phyloP scores from a whole-genome alignment of 306 rosid genomes.

The Abrus pulchellus region DNA sequence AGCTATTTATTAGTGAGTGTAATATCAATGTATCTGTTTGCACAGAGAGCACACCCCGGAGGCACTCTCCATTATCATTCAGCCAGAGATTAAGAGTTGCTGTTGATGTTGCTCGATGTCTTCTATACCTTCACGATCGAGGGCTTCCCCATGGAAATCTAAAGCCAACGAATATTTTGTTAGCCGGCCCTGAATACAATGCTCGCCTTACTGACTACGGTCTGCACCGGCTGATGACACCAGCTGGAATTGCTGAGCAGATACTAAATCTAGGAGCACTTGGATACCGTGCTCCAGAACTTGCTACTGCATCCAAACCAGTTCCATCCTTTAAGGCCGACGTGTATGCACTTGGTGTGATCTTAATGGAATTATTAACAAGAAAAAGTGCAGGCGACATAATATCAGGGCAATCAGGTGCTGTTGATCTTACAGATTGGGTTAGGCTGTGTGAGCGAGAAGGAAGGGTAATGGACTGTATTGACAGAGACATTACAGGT shows the following conservation, averaged over 20 bases:
- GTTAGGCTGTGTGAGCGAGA: constrained; percentile 93
- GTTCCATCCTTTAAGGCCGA: constrained; percentile 92
- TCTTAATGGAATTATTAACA: constrained; percentile 89
- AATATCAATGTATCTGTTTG: constrained; percentile 49
- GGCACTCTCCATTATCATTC: constrained; percentile 87
- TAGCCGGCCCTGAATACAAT: constrained; percentile 72
- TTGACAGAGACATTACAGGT: constrained; percentile 91
- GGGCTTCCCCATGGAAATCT: constrained; percentile 96
- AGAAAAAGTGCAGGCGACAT: constrained; percentile 98
- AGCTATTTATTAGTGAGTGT: constrained; percentile 42
- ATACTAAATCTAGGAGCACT: constrained; percentile 94
- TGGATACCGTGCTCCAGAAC: constrained; percentile 94
- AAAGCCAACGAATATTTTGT: constrained; percentile 83
- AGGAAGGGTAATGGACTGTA: constrained; percentile 95
- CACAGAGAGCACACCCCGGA: constrained; percentile 92
- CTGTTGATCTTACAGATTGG: constrained; percentile 99
- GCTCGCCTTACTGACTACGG: constrained; percentile 81
- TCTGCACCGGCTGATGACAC: constrained; percentile 94
- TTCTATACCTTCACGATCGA: constrained; percentile 87
- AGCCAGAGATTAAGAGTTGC: constrained; percentile 83
- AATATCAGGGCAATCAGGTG: constrained; percentile 94
- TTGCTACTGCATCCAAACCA: constrained; percentile 76
- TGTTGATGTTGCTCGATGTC: constrained; percentile 80
- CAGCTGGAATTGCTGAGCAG: constrained; percentile 90
- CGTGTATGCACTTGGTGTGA: constrained; percentile 93